Conservation (phyloP, 2,329 filamentous ascomycete genomes). For the Didymella exigua region DNA sequence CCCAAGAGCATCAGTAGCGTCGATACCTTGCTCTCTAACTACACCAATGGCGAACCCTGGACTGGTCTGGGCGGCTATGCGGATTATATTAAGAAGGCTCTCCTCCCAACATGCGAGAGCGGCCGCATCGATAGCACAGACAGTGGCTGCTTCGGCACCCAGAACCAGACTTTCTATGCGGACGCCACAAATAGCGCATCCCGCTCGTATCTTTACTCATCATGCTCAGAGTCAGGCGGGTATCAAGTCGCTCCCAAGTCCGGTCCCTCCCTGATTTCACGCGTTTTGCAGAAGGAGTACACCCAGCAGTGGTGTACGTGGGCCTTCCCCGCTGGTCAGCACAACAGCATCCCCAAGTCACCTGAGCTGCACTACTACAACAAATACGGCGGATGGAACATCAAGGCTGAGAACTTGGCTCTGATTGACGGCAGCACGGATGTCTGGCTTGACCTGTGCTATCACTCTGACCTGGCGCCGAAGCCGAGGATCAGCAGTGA, state of each 20-base stretch:
- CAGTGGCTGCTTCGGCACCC: conserved; percentile 53
- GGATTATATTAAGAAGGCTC: conserved; percentile 56
- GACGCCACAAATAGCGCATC: conserved; percentile 48
- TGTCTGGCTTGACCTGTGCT: conserved; percentile 60
- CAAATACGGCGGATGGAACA: conserved; percentile 55
- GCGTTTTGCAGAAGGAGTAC: conserved; percentile 56
- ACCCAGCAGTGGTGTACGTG: conserved; percentile 63
- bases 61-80: conserved; percentile 59
- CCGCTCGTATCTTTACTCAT: conserved; percentile 59
- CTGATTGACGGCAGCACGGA: conserved; percentile 60
- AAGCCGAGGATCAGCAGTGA: conserved; percentile 47
- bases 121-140: conserved; percentile 52
- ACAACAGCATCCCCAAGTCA: conserved; percentile 53
- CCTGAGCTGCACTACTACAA: conserved; percentile 54
- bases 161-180: conserved; percentile 53
- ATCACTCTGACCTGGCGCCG: conserved; percentile 54
- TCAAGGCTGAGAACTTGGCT: conserved; percentile 55
- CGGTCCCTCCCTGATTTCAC: conserved; percentile 55
- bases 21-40: conserved; percentile 55
- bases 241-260: conserved; percentile 56
- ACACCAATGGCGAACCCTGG: conserved; percentile 58
- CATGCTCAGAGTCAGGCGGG: conserved; percentile 56
- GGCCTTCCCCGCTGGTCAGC: conserved; percentile 57
- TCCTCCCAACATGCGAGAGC: conserved; percentile 52
- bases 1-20: conserved; percentile 52